Evolutionary conservation across 228 moss, liverwort and hornwort species (phyloP).

Genomic region (Sphagnum fallax): DNA sequence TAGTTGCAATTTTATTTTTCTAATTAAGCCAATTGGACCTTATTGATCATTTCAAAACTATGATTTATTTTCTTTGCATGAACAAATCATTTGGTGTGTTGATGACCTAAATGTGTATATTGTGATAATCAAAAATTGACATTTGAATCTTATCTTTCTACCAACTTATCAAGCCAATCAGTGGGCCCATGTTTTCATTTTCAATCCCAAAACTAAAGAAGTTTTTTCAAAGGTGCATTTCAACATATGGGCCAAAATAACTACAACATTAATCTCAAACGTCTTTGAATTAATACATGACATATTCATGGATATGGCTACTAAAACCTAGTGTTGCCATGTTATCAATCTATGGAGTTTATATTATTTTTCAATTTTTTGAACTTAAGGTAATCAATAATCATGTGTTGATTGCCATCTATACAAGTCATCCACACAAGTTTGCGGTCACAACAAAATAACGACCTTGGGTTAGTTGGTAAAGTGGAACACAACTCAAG

Average conservation of each 20-base stretch:
- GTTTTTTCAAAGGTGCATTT: slow-evolving; percentile 74
- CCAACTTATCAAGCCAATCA: slow-evolving; percentile 64
- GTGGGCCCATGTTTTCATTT: slow-evolving; percentile 92
- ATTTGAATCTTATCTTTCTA: slow-evolving; percentile 95
- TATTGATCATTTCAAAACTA: slow-evolving; percentile 97
- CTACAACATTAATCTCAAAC: not conserved
- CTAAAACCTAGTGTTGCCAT: no score
- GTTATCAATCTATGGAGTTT: not conserved
- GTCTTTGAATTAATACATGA: not conserved
- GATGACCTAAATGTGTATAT: slow-evolving; percentile 99
- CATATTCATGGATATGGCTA: not conserved
- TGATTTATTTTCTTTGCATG: slow-evolving; percentile 85
- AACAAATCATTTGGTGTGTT: slow-evolving; percentile 99
- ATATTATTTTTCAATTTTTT: not conserved
- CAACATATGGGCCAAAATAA: not conserved
- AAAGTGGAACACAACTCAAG: slow-evolving; percentile 99
- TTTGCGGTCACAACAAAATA: slow-evolving; percentile 95
- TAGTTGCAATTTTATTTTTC: slow-evolving; percentile 89
- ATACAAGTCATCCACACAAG: slow-evolving; percentile 93
- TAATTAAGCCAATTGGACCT: slow-evolving; percentile 76
- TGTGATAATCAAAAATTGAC: slow-evolving; percentile 94
- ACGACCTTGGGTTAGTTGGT: slow-evolving; percentile 87
- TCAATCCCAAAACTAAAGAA: slow-evolving; percentile 96
- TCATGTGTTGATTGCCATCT: not conserved
- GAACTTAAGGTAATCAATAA: not conserved